phyloP scores from a whole-genome alignment of 352 stramenopile genomes.

The Globisporangium apiculatum region DNA sequence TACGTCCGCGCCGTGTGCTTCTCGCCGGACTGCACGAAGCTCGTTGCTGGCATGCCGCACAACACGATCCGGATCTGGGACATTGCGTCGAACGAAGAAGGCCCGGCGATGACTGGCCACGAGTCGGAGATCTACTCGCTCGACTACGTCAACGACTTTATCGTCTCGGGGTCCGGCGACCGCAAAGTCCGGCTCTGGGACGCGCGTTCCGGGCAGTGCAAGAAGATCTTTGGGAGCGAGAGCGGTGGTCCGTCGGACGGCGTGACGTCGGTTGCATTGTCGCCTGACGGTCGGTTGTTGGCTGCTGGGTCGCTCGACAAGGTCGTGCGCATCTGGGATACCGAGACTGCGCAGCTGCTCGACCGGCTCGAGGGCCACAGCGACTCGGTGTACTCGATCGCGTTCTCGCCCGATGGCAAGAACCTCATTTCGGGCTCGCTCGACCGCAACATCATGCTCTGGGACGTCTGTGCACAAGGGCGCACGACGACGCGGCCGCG shows the following conservation, averaged over 20 bases:
- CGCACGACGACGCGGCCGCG: slow-evolving; percentile 72
- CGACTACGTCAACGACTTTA: slow-evolving; percentile 83
- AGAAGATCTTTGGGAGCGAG: slow-evolving; percentile 81
- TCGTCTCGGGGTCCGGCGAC: slow-evolving; percentile 80
- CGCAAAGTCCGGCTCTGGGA: slow-evolving; percentile 83
- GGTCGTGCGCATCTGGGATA: slow-evolving; percentile 84
- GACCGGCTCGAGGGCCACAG: slow-evolving; percentile 80
- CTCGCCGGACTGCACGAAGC: slow-evolving; percentile 76
- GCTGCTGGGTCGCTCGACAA: slow-evolving; percentile 80
- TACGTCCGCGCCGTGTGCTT: slow-evolving; percentile 84
- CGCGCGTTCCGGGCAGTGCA: slow-evolving; percentile 71
- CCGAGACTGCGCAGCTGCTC: slow-evolving; percentile 68
- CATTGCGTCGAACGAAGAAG: slow-evolving; percentile 83
- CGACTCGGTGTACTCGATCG: slow-evolving; percentile 85
- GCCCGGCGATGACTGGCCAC: slow-evolving; percentile 70
- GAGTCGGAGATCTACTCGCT: slow-evolving; percentile 85
- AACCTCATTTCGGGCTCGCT: slow-evolving; percentile 83
- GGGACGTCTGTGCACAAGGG: slow-evolving; percentile 74
- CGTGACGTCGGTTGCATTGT: slow-evolving; percentile 77
- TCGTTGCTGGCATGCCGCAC: slow-evolving; percentile 83
- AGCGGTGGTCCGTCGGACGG: slow-evolving; percentile 72
- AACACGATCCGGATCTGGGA: slow-evolving; percentile 87
- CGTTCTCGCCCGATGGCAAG: slow-evolving; percentile 83
- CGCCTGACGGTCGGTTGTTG: slow-evolving; percentile 65
- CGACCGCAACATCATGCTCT: slow-evolving; percentile 85